Conservation (phyloP, 176 grass and related monocot species). For the Calamus simplicifolius region DNA sequence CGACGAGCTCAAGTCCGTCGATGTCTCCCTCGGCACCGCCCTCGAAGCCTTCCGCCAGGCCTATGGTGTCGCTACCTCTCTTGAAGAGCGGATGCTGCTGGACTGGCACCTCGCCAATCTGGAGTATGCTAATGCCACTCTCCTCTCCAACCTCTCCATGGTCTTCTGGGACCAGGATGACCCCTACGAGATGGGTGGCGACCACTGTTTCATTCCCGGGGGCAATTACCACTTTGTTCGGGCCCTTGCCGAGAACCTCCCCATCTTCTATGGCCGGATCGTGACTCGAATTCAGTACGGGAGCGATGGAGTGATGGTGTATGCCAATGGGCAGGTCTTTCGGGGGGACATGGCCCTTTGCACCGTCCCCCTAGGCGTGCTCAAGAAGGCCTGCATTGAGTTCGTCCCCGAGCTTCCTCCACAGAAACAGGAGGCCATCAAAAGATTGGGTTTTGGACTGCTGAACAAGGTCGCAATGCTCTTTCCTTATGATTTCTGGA, state of each 20-base stretch:
- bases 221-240: conserved; percentile 72
- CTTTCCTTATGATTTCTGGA: conserved; percentile 86
- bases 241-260: conserved; percentile 54
- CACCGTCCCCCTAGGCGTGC: conserved; percentile 76
- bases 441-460: conserved; percentile 81
- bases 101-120: conserved; percentile 96
- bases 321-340: conserved; percentile 65
- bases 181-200: conserved; percentile 96
- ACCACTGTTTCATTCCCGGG: conserved; percentile 96
- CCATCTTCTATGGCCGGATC: conserved; percentile 71
- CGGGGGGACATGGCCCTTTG: conserved; percentile 87
- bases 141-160: conserved; percentile 84
- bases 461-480: conserved; percentile 92
- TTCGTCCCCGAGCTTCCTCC: conserved; percentile 65
- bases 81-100: conserved; percentile 82
- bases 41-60: conserved; percentile 68
- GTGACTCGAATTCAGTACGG: conserved; percentile 76
- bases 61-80: conserved; percentile 55
- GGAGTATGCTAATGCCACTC: conserved; percentile 91
- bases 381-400: conserved; percentile 73
- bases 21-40: conserved; percentile 68
- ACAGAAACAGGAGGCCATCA: conserved; percentile 62
- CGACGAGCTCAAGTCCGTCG: conserved; percentile 53
- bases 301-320: conserved; percentile 69
- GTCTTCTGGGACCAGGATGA: conserved; percentile 98